Conservation (phyloP, 495 filamentous ascomycete genomes). For the Penicillium tannophilum region DNA sequence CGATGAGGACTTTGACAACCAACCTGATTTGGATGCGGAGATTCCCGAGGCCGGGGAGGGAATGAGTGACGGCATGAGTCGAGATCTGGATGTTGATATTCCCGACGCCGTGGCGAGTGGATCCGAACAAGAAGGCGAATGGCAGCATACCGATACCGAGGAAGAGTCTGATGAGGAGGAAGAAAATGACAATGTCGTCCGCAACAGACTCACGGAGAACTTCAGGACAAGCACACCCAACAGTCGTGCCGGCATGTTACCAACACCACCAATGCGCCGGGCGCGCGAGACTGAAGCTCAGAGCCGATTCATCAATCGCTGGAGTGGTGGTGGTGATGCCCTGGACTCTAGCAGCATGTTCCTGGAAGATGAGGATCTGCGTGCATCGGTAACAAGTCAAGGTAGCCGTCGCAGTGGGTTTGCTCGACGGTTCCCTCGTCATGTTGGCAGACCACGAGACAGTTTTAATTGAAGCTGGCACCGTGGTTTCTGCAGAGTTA, state of each 20-base stretch:
- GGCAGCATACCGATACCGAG: constrained; percentile 82
- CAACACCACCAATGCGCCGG: constrained; percentile 29
- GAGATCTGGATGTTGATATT: constrained; percentile 47
- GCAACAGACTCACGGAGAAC: constrained; percentile 30
- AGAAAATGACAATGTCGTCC: constrained; percentile 27
- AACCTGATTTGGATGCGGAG: constrained; percentile 47
- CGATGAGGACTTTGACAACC: constrained; percentile 42
- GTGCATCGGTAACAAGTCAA: constrained; percentile 46
- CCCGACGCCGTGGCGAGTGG: constrained; percentile 41
- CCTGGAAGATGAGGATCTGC: constrained; percentile 45
- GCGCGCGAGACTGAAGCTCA: constrained; percentile 45
- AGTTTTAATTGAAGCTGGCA: constrained; percentile 34
- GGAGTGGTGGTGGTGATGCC: constrained; percentile 49
- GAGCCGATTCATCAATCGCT: constrained; percentile 46
- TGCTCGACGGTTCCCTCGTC: constrained; percentile 38
- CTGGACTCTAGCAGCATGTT: constrained; percentile 46
- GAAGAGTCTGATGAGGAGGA: constrained; percentile 57
- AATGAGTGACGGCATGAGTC: constrained; percentile 30
- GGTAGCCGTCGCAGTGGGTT: constrained; percentile 41
- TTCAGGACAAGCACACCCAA: constrained; percentile 45
- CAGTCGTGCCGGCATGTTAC: constrained; percentile 32
- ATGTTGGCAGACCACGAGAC: constrained; percentile 43
- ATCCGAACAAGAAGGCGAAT: constrained; percentile 42
- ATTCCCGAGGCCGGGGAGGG: constrained; percentile 41
- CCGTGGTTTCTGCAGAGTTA: background rate